phyloP scores from a whole-genome alignment of 2,329 filamentous ascomycete species.

The Zymoseptoria ardabiliae region DNA sequence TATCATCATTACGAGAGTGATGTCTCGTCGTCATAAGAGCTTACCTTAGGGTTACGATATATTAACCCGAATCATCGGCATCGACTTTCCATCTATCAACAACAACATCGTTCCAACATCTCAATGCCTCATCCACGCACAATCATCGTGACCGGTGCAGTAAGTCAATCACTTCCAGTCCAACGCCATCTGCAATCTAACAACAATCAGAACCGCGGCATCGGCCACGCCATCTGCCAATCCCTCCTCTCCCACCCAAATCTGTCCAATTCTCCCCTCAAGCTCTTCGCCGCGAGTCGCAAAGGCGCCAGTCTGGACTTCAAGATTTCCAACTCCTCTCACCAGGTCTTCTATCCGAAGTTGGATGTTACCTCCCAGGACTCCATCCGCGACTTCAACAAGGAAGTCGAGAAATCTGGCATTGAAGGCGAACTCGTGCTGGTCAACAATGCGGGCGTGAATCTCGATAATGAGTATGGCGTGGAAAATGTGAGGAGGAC shows the following conservation, averaged over 20 bases:
- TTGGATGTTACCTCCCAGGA: constrained; percentile 26
- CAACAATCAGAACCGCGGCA: constrained; percentile 28
- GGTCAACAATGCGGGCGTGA: constrained; percentile 34
- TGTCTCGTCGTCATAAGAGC: neutral
- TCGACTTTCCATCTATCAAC: neutral
- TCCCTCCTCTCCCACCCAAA: constrained; percentile 21
- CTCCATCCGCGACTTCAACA: constrained; percentile 24
- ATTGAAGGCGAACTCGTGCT: constrained; percentile 26
- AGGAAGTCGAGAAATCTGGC: constrained; percentile 20
- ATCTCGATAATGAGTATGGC: constrained; percentile 24
- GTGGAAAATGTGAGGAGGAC: constrained; percentile 26
- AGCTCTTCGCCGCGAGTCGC: constrained; percentile 29
- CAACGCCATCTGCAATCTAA: neutral
- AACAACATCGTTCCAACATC: neutral
- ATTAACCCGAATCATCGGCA: neutral
- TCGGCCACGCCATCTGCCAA: constrained; percentile 30
- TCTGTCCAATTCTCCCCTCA: constrained; percentile 18
- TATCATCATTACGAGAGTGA: neutral
- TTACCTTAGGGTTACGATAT: neutral
- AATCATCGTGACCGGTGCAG: constrained; percentile 30
- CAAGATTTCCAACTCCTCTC: constrained; percentile 5
- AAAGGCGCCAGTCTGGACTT: constrained; percentile 26
- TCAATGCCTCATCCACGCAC: constrained; percentile 24
- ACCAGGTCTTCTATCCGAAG: constrained; percentile 23
- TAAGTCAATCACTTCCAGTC: constrained; percentile 9